Conservation (phyloP, 2,329 filamentous ascomycete genomes). For the Fusarium sarcochroum region DNA sequence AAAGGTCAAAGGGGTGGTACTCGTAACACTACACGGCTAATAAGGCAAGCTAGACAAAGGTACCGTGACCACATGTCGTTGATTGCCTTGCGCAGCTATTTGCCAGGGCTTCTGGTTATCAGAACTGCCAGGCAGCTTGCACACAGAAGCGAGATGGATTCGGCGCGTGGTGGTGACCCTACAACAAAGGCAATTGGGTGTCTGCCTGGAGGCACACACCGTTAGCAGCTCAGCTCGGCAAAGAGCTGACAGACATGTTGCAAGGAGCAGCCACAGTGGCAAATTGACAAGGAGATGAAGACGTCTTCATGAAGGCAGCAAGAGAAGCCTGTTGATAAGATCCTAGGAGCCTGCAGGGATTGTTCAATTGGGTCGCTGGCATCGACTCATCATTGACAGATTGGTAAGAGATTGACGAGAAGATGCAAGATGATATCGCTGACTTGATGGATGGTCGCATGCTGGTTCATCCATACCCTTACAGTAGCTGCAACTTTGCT, state of each 20-base stretch:
- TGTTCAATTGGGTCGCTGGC: no score
- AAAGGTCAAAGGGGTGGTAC: constrained; percentile 19
- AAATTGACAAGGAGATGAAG: constrained; percentile 3
- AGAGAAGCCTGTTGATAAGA: neutral
- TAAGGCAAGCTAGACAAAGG: constrained; percentile 33
- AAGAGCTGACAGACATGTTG: constrained; percentile 8
- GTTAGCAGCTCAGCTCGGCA: constrained; percentile 31
- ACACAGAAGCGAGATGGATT: constrained; percentile 9
- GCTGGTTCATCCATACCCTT: neutral
- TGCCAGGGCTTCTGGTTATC: constrained; percentile 15
- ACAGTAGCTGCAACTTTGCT: constrained; percentile 1
- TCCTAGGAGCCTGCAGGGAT: no score
- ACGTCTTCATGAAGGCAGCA: neutral
- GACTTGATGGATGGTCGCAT: neutral
- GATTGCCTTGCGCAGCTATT: constrained; percentile 19
- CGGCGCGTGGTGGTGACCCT: constrained; percentile 23
- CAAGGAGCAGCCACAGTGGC: constrained; percentile 31
- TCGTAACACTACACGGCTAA: constrained; percentile 34
- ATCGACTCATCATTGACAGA: no score
- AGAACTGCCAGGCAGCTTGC: constrained; percentile 20
- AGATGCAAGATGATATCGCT: neutral
- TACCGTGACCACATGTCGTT: constrained; percentile 37
- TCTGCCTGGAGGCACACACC: constrained; percentile 6
- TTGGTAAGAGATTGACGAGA: neutral
- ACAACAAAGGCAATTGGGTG: constrained; percentile 27